A percentile compares a stretch with the other conserved stretches of the same genome.
These are phyloP conservation scores for Apiospora rasikravindrae DNA, from an alignment of 2,329 filamentous ascomycete genomes.

Conservation along the genomic window DNA sequence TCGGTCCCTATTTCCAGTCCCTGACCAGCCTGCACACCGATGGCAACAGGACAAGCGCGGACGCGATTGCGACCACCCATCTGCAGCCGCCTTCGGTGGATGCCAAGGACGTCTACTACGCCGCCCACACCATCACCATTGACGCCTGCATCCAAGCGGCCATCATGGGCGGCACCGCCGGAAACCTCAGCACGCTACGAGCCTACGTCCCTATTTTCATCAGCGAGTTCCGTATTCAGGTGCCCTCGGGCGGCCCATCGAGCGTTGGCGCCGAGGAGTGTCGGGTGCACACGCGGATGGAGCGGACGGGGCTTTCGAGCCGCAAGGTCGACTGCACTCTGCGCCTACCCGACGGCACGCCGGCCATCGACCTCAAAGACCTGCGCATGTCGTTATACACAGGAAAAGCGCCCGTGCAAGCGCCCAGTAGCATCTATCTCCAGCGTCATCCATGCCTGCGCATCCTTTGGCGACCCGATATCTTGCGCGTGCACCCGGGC, in stretches of 20 bases:
- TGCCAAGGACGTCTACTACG: conserved; percentile 24
- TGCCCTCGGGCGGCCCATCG: neutral
- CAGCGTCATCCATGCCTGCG: conserved; percentile 27
- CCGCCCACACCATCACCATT: conserved; percentile 25
- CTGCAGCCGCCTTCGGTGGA: conserved; percentile 18
- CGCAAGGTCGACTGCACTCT: conserved; percentile 22
- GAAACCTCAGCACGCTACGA: conserved; percentile 17
- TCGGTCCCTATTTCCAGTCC: conserved; percentile 23
- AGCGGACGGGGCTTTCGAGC: conserved; percentile 23
- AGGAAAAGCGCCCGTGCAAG: conserved; percentile 20
- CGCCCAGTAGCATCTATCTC: conserved; percentile 18
- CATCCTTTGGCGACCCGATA: conserved; percentile 28
- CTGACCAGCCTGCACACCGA: conserved; percentile 20
- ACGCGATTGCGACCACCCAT: conserved; percentile 23
- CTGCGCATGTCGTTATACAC: conserved; percentile 8
- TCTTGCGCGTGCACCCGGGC: conserved; percentile 6
- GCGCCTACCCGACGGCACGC: conserved; percentile 20
- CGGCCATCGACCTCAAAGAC: conserved; percentile 16
- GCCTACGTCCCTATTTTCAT: conserved; percentile 24
- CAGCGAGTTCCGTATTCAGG: neutral
- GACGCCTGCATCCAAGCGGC: conserved; percentile 24
- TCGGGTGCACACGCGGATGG: conserved; percentile 21
- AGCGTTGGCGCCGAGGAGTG: too few species aligned
- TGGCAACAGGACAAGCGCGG: conserved; percentile 24
- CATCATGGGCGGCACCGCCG: conserved; percentile 23